These are phyloP conservation scores for Monilinia fructigena DNA, from an alignment of 2,329 filamentous ascomycete species.

Conservation along the genomic window DNA sequence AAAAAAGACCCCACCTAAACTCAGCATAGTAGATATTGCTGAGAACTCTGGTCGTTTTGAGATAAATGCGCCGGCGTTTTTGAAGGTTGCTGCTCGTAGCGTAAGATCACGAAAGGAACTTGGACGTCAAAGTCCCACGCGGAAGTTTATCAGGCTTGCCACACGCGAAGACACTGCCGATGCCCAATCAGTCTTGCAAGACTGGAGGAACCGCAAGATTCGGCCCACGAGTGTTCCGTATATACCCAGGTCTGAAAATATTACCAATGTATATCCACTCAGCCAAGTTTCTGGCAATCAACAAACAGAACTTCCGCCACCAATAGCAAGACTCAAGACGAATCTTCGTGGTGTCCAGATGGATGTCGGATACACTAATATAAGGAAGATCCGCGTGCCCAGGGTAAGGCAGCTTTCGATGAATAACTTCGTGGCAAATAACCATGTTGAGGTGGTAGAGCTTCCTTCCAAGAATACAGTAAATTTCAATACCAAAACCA, in stretches of 20 bases:
- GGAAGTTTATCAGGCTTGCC: slow-evolving; percentile 60
- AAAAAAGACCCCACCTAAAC: slow-evolving; percentile 43
- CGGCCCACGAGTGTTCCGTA: slow-evolving; percentile 24
- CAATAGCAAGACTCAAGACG: slow-evolving; percentile 10
- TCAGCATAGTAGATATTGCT: slow-evolving; percentile 61
- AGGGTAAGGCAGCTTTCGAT: slow-evolving; percentile 33
- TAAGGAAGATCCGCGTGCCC: slow-evolving; percentile 31
- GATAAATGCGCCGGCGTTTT: slow-evolving; percentile 50
- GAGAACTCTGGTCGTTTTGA: slow-evolving; percentile 39
- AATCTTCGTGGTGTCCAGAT: background rate
- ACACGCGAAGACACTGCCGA: slow-evolving; percentile 61
- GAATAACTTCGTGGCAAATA: slow-evolving; percentile 39
- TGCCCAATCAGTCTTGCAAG: slow-evolving; percentile 50
- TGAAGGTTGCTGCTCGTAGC: slow-evolving; percentile 61
- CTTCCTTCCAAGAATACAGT: background rate
- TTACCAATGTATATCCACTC: slow-evolving; percentile 24
- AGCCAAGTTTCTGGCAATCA: slow-evolving; percentile 29
- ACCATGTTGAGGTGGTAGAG: slow-evolving; percentile 6
- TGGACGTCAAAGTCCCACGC: slow-evolving; percentile 55
- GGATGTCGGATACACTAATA: background rate
- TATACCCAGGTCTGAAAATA: background rate
- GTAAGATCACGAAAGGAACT: slow-evolving; percentile 48
- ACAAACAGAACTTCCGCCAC: slow-evolving; percentile 28
- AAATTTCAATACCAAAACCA: background rate
- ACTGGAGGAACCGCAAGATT: slow-evolving; percentile 51